Base-by-base conservation (phyloP, 2,329 filamentous ascomycete genomes). In the Fusarium sp. region DNA sequence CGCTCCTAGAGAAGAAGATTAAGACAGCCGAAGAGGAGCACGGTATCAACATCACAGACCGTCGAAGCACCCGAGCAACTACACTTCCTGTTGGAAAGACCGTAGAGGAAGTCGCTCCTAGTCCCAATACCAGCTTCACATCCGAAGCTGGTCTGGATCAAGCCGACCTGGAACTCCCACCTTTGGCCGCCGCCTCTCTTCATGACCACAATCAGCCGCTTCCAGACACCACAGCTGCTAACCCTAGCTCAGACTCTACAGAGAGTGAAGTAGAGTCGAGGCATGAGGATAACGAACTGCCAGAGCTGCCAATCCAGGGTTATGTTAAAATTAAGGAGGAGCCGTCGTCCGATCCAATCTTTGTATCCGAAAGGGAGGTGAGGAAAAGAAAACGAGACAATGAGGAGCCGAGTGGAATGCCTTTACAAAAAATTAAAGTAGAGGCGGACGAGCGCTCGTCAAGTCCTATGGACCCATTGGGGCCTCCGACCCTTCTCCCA, bases 291-390 rank as follows among this genome's bases (percentile, higher is more conserved):
- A 66, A 76, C 14, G 75, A 76, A 6, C 45, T 77, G 11, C 75
- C 77, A 3, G 63, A 68, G 12, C 49, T 78, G 25, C 68, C 72
- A 1, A 11, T 47, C 10, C 42, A 66, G 6, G 54, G 63, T 18
- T 59, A 65, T 25, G 18, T 71, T 10, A 34, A 43, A 7, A 73
- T 88, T 25, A 88, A 89, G 70, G 59, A 78, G n/a, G 87, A 89
- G 66, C 84, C 84, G 3, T 86, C 84, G 7, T 89, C 87, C 1
- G 87, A 89, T 60, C 86, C 84, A 0, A 77, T 88, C 3, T 73
- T 89, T 8, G 76, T 89, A 4, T 87, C 82, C 6, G 86, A 87
- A 65, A 83, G 85, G 16, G 73, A 75, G 20, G 75, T 88, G 2
- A 82, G 82, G 47, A 88, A 87, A 70, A 80, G 85, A 51, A 87